A percentile compares a stretch with the other conserved stretches of the same genome.
phyloP scores from a whole-genome alignment of 2,329 filamentous ascomycete genomes.

The Diplodia corticola region DNA sequence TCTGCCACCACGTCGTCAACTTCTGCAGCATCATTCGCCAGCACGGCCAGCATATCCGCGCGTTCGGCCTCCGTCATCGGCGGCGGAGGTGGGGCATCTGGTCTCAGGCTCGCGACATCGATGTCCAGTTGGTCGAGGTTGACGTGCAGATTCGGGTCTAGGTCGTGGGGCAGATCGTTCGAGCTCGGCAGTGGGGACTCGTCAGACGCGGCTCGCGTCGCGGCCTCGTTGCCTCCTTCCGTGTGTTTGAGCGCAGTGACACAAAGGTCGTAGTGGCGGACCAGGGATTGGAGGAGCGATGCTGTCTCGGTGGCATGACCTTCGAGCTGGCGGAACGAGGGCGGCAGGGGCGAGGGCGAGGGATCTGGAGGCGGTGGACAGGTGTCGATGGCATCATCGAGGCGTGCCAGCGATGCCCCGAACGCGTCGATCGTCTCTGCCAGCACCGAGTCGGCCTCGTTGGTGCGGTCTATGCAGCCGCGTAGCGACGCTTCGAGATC shows the following conservation, averaged over 20 bases:
- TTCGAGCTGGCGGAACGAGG: slow-evolving; percentile 59
- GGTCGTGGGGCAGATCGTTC: slow-evolving; percentile 18
- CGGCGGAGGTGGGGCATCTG: slow-evolving; percentile 55
- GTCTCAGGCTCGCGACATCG: slow-evolving; percentile 27
- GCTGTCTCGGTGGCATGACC: slow-evolving; percentile 81
- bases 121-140: slow-evolving; percentile 26
- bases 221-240: slow-evolving; percentile 59
- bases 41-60: slow-evolving; percentile 77
- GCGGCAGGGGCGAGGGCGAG: slow-evolving; percentile 45
- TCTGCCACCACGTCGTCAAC: slow-evolving; percentile 64
- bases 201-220: slow-evolving; percentile 44
- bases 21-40: slow-evolving; percentile 67
- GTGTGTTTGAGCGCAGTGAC: slow-evolving; percentile 89
- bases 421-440: slow-evolving; percentile 62
- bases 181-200: slow-evolving; percentile 28
- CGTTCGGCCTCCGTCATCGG: slow-evolving; percentile 75
- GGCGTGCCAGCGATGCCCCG: slow-evolving; percentile 68
- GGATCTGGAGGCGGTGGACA: slow-evolving; percentile 35
- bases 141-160: slow-evolving; percentile 19
- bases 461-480: slow-evolving; percentile 68
- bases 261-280: slow-evolving; percentile 88
- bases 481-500: slow-evolving; percentile 67
- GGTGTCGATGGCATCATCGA: slow-evolving; percentile 45
- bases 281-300: slow-evolving; percentile 73
- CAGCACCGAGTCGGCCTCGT: slow-evolving; percentile 64